Evolutionary conservation across 2,329 filamentous ascomycete genomes (phyloP), one percentile per base, ranked within the genome.

Genomic region (Fusarium multiceps): DNA sequence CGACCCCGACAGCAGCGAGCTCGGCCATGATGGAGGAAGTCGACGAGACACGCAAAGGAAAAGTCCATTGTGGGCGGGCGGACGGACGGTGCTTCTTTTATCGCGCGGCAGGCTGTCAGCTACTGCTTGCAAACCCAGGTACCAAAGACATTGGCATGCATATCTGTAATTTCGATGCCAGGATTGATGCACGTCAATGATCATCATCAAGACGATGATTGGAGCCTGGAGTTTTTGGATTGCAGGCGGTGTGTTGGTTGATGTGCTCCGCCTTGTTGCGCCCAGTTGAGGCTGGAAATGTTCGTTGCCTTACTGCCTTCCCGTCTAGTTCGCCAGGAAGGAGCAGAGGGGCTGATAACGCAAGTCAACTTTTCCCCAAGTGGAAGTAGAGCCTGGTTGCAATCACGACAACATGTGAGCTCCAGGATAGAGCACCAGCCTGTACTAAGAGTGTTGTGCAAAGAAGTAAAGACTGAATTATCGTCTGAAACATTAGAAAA

Each of bases 21-120:
- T 66, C 54, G 0, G 63, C 60, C 63, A 66, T 66, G n/a, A 6
- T 13, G n/a, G n/a, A n/a, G n/a, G n/a, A n/a, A n/a, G n/a, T n/a
- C n/a, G n/a, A n/a, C n/a, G n/a, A n/a, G n/a, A n/a, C n/a, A n/a
- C n/a, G n/a, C n/a, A n/a, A n/a, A n/a, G n/a, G n/a, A n/a, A n/a
- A n/a, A n/a, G n/a, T n/a, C n/a, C n/a, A n/a, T n/a, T n/a, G n/a
- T n/a, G n/a, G n/a, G n/a, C n/a, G n/a, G n/a, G n/a, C n/a, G n/a
- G n/a, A n/a, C n/a, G n/a, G n/a, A n/a, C n/a, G n/a, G n/a, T n/a
- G n/a, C n/a, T n/a, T n/a, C n/a, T n/a, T n/a, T n/a, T n/a, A n/a
- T n/a, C n/a, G n/a, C n/a, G n/a, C n/a, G n/a, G n/a, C n/a, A n/a
- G n/a, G n/a, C n/a, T n/a, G n/a, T n/a, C n/a, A n/a, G n/a, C n/a